These are phyloP conservation scores for Ilyonectria robusta DNA, from an alignment of 2,329 filamentous ascomycete genomes.

Conservation along the genomic window DNA sequence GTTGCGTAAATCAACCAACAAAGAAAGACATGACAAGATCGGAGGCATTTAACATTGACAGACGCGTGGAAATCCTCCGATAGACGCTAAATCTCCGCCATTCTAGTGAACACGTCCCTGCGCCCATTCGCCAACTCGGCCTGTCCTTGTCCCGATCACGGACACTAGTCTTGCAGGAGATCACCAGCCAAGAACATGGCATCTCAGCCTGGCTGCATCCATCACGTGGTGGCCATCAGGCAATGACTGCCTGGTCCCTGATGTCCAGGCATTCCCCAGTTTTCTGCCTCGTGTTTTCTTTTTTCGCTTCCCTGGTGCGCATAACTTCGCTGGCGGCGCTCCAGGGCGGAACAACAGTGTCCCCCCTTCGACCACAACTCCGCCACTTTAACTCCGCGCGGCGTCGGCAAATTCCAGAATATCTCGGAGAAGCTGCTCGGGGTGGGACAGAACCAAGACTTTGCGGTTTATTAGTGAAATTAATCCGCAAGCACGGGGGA, in stretches of 20 bases:
- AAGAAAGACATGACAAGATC: neutral
- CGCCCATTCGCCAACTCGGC: neutral
- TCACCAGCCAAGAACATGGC: neutral
- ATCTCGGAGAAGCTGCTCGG: neutral
- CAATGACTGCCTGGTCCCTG: neutral
- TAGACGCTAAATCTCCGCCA: neutral
- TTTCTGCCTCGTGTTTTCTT: neutral
- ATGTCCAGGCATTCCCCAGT: no score
- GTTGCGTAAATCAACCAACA: neutral
- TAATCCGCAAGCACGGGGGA: neutral
- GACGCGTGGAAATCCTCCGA: neutral
- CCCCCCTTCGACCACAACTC: neutral
- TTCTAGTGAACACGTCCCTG: neutral
- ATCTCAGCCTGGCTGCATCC: neutral
- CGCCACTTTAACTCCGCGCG: neutral
- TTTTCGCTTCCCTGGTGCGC: neutral
- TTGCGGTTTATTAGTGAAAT: neutral
- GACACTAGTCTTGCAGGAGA: neutral
- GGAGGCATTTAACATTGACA: neutral
- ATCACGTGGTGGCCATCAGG: neutral
- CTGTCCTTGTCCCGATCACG: neutral
- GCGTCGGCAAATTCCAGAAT: neutral
- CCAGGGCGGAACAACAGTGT: neutral
- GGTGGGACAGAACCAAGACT: neutral
- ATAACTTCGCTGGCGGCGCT: neutral